Base-by-base conservation (phyloP, 306 rosid species). In the Quercus berberidifolia region DNA sequence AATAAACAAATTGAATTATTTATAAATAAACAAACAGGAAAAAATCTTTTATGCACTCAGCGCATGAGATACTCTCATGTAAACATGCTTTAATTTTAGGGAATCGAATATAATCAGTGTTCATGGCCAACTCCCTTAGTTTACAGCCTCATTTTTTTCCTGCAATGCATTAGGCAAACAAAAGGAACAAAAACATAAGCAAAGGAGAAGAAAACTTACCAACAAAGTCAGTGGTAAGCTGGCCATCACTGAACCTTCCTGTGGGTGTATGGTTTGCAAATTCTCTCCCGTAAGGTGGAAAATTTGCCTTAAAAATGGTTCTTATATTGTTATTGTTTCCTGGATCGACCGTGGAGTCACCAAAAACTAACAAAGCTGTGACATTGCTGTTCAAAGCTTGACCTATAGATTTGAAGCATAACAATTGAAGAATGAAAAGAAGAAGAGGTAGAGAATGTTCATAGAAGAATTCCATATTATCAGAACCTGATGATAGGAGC, bases 301-400 rank as follows among this genome's bases (percentile, higher is more conserved):
- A 92, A 38, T 92, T 85, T 85, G 93, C 67, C 76, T 23, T 86
- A 75, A 90, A 83, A 18, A 64, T 0, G 1, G 96, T 92, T 0
- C 23, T 3, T 1, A 90, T 20, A 28, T 68, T 79, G 86, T 92
- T 84, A 30, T 92, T 92, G 79, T 92, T 92, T 62, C 96, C 97
- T 4, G 97, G 87, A 83, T 90, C 93, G 14, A 85, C 93, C 0
- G 97, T 92, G 77, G 97, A 92, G 71, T 90, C 97, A 57, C 97
- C 97, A 63, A 92, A 92, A 79, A 92, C 97, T 58, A 87, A 79
- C 63, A 90, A 13, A 3, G 82, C 93, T 6, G 95, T 80, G n/a
- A 84, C 20, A 2, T 76, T 84, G 11, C 38, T 23, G 1, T 55
- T 77, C 4, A 11, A 28, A 68, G 62, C 78, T 67, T 80, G 76